Evolutionary conservation across 495 filamentous ascomycete species (phyloP).

Genomic region (Neurospora tetrasperma): DNA sequence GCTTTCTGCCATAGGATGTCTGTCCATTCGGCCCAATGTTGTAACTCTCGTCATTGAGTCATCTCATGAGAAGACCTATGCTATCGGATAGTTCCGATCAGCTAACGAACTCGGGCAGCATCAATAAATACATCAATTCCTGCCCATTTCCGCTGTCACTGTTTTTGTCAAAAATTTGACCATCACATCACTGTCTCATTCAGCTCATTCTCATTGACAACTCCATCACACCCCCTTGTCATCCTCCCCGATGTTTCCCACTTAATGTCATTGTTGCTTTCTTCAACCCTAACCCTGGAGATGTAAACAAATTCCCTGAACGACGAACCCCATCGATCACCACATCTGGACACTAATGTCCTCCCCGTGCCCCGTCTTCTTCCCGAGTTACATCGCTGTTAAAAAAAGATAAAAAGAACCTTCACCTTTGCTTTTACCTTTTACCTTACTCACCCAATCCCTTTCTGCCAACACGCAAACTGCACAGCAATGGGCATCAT

Average conservation of each 20-base stretch:
- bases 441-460: too few relatives aligned
- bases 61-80: not conserved
- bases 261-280: not conserved
- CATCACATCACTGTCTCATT: not conserved
- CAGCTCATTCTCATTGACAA: not conserved
- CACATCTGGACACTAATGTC: not conserved
- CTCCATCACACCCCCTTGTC: not conserved
- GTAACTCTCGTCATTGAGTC: not conserved
- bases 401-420: too few relatives aligned
- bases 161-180: not conserved
- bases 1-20: not conserved
- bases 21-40: not conserved
- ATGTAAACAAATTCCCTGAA: not conserved
- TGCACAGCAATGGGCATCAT: too few relatives aligned
- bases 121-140: not conserved
- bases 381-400: not conserved
- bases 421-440: too few relatives aligned
- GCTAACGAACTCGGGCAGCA: not conserved
- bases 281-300: not conserved
- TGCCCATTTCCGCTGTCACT: not conserved
- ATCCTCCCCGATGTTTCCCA: not conserved
- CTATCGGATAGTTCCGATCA: not conserved
- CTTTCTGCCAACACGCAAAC: too few relatives aligned
- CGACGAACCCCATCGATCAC: not conserved
- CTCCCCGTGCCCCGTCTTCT: not conserved